phyloP scores from a whole-genome alignment of 75 land plant genomes.

The Sequoia sempervirens region DNA sequence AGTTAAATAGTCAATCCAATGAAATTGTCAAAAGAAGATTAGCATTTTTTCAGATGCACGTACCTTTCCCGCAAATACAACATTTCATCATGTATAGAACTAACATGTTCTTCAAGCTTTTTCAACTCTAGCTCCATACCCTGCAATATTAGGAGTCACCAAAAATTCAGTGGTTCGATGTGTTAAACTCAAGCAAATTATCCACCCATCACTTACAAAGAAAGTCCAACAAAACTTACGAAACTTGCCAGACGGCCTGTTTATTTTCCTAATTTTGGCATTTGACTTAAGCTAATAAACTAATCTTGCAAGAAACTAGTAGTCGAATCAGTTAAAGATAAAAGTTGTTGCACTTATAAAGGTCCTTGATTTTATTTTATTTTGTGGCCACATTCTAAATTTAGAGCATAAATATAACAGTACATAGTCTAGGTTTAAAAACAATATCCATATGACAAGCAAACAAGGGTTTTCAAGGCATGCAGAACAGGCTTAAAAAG shows the following conservation, averaged over 20 bases:
- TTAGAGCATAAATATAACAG: background rate
- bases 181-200: background rate
- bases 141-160: conserved; percentile 17
- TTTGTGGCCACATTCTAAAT: background rate
- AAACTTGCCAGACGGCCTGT: background rate
- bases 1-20: background rate
- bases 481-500: no score
- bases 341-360: background rate
- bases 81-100: conserved; percentile 73
- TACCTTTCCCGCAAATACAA: conserved; percentile 69
- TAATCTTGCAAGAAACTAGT: background rate
- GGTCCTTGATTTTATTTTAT: background rate
- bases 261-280: background rate
- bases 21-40: background rate
- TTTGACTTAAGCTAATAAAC: background rate
- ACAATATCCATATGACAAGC: background rate
- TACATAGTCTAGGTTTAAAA: no score
- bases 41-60: background rate
- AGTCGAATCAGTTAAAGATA: background rate
- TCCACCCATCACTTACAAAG: background rate
- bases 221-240: background rate
- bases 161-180: background rate
- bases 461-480: no score
- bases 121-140: conserved; percentile 69
- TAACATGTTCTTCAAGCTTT: conserved; percentile 60